Evolutionary conservation across 768 basidiomycete genomes (phyloP), one percentile per base, ranked within the genome.

Genomic region (Pisolithus albus): DNA sequence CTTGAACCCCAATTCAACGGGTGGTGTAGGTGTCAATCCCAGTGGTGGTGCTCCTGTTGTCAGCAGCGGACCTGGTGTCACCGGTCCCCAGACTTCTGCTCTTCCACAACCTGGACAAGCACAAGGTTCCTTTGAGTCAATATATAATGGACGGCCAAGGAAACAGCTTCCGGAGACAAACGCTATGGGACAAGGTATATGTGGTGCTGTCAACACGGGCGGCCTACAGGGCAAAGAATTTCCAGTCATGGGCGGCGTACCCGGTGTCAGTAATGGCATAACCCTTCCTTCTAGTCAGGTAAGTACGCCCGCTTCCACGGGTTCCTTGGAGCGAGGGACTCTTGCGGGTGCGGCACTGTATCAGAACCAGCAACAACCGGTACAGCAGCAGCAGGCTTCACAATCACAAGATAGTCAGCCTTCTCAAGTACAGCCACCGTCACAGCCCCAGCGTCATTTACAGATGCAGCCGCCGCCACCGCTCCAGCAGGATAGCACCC

Each of bases 101-200:
- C 47, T 60, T 18, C 11, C 52, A 24, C 47, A 47, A 26, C 50
- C 50, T 37, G 1, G 50, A 2, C 65, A 69, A 36, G 47, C 52
- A 1, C 64, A 60, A 47, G 64, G 53, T 45, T 76, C 82, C 9
- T 89, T 86, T 59, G 88, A 91, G 46, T 73, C 82, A 59, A 80
- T 85, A 59, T 90, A 82, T 64, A 88, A 86, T 57, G 84, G 87
- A 30, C 82, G 89, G 41, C 90, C 89, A 11, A 77, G 89, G 58
- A 92, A 92, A 65, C 75, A 81, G 39, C 76, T 92, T 52, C 84
- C 88, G 18, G 89, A 92, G 57, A 75, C 78, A 13, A 74, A 54
- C 10, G 61, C 56, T 19, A 52, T 59, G 5, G 63, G 58, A 44
- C 51, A 60, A 3, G 41, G 75, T 55, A 83, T 83, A 60, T 84